Base-by-base conservation (phyloP, 202 grass and related monocot species). In the Schoenoplectus triqueter region DNA sequence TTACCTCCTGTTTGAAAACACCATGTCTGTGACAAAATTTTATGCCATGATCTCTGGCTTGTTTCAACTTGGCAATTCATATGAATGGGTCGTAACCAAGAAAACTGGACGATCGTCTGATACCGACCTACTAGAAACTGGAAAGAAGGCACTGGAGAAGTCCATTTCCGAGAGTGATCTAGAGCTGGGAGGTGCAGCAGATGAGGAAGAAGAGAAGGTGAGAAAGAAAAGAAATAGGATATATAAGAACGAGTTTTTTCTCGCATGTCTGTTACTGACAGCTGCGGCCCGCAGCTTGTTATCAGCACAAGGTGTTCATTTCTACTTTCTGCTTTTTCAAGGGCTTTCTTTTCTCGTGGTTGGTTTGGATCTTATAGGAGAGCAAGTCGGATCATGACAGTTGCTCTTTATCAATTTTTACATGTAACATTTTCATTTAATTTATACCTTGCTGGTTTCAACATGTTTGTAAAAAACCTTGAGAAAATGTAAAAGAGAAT, bases 1-100 rank as follows among this genome's bases (percentile, higher is more conserved):
- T 0, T 96, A 96, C 78, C 91, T 96, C 13, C 82, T 96, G 3
- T 96, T 96, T 2, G 94, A 96, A 80, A 96, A 96, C 84, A 96
- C 94, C 10, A 97, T 97, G 94, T 97, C 94, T 0, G 91, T 97
- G 13, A 97, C 94, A 70, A 97, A 97, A 86, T 97, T 97, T 84
- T 92, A 90, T 50, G 94, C 94, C 66, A 97, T 93, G 94, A 80
- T 97, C 64, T 93, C 94, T 42, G 91, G 91, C n/a, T 73, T 97
- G 73, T 93, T 97, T 85, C 91, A 97, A 89, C 89, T 97, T 7
- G 91, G 93, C 56, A 96, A 86, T 69, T 90, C 93, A 55, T 93
- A 96, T 0, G 93, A 96, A 85, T 96, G 93, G 94, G 89, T 91
- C 7, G 94, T 96, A 54, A 93, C 94, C 63, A 96, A 96, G 87